Conservation (phyloP, 768 basidiomycete species). For the Cantharellus cinnabarinus region DNA sequence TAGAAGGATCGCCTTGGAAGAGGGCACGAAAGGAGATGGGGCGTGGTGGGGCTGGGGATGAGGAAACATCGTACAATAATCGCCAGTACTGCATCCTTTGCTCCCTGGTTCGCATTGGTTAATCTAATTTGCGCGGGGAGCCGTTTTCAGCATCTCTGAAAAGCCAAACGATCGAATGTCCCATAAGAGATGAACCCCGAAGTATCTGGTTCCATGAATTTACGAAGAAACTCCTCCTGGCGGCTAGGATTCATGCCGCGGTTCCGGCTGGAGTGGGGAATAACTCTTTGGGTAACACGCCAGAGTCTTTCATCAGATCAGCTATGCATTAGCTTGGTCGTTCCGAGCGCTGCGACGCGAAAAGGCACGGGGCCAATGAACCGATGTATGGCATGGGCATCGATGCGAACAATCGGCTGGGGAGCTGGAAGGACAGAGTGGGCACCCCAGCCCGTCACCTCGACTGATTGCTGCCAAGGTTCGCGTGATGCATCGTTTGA, state of each 20-base stretch:
- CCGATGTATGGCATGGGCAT: conserved; percentile 20
- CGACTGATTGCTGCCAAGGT: not conserved
- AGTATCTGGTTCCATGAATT: conserved; percentile 50
- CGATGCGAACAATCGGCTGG: conserved; percentile 10
- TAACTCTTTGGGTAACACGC: not conserved
- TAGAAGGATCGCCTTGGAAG: no score
- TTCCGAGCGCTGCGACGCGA: conserved; percentile 22
- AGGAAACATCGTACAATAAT: conserved; percentile 23
- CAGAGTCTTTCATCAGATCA: not conserved
- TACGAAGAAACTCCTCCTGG: conserved; percentile 34
- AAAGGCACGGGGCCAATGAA: conserved; percentile 68
- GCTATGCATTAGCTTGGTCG: conserved; percentile 17
- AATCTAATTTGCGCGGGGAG: conserved; percentile 31
- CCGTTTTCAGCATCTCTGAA: conserved; percentile 33
- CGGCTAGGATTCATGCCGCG: conserved; percentile 30
- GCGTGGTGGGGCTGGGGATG: not conserved
- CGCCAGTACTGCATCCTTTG: conserved; percentile 37
- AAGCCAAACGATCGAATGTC: conserved; percentile 37
- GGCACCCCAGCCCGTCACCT: not conserved
- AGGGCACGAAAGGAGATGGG: no score
- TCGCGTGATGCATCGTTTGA: no score
- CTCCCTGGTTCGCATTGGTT: conserved; percentile 21
- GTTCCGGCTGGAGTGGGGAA: conserved; percentile 30
- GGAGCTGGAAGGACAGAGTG: not conserved
- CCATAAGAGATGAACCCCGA: conserved; percentile 31